A percentile compares a stretch with the other conserved stretches of the same genome.
Conservation (phyloP, 192 early-diverging fungal species). For the Glomus cerebriforme region DNA sequence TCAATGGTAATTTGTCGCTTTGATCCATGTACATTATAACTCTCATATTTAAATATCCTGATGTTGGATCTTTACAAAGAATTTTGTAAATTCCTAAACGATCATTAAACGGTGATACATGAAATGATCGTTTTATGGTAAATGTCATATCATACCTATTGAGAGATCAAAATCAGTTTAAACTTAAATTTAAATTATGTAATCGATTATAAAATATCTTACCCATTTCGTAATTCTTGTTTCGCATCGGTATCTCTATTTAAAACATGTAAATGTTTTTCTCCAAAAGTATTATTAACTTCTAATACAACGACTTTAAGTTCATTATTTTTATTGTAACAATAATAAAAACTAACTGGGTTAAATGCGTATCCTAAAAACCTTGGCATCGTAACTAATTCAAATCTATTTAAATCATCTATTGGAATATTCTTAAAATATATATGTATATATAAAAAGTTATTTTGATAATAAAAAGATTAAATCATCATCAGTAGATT, state of each 20-base stretch:
- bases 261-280: slow-evolving; percentile 56
- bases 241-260: slow-evolving; percentile 31
- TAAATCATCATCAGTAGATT: not conserved
- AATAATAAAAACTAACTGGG: slow-evolving; percentile 56
- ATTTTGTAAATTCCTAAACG: slow-evolving; percentile 34
- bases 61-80: slow-evolving; percentile 3
- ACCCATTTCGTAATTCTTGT: not conserved
- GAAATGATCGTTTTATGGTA: slow-evolving; percentile 33
- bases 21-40: slow-evolving; percentile 15
- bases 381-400: slow-evolving; percentile 55
- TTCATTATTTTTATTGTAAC: slow-evolving; percentile 33
- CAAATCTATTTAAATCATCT: slow-evolving; percentile 6
- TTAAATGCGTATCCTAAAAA: slow-evolving; percentile 57
- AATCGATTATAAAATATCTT: not conserved
- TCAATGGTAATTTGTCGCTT: not conserved
- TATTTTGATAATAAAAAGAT: not conserved
- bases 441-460: not conserved
- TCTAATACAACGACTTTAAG: slow-evolving; percentile 48
- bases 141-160: slow-evolving; percentile 25
- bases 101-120: slow-evolving; percentile 44
- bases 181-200: not conserved
- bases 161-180: not conserved
- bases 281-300: slow-evolving; percentile 64
- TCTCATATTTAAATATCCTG: not conserved
- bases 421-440: slow-evolving; percentile 26